phyloP scores from a whole-genome alignment of 257 asterid genomes.

The Solanum dulcamara region DNA sequence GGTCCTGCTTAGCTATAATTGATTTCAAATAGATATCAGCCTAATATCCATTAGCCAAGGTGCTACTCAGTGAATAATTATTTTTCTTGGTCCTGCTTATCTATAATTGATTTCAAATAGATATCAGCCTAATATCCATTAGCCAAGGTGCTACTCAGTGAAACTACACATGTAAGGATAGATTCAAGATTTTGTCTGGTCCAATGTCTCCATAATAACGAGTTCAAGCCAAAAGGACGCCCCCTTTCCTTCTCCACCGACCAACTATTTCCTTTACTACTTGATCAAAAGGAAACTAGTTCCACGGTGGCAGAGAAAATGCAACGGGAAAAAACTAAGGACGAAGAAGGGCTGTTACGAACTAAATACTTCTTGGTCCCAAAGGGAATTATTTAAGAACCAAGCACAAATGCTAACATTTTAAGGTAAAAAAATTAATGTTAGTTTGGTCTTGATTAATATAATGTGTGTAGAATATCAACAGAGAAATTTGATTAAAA shows the following conservation, averaged over 20 bases:
- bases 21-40: background rate
- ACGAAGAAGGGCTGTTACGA: background rate
- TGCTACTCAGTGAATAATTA: background rate
- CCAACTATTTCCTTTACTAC: background rate
- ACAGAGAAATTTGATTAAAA: background rate
- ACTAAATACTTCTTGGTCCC: background rate
- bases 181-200: background rate
- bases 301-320: background rate
- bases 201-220: background rate
- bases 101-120: background rate
- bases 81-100: background rate
- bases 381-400: background rate
- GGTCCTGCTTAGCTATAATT: background rate
- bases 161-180: background rate
- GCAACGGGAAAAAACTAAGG: background rate
- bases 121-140: background rate
- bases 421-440: background rate
- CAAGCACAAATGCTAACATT: background rate
- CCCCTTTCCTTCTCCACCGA: background rate
- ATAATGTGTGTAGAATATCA: background rate
- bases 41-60: background rate
- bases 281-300: background rate
- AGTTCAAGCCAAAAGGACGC: background rate
- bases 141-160: background rate
- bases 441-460: background rate